Evolutionary conservation across 352 stramenopile species (phyloP).

Genomic region (Phytophthora nicotianae): DNA sequence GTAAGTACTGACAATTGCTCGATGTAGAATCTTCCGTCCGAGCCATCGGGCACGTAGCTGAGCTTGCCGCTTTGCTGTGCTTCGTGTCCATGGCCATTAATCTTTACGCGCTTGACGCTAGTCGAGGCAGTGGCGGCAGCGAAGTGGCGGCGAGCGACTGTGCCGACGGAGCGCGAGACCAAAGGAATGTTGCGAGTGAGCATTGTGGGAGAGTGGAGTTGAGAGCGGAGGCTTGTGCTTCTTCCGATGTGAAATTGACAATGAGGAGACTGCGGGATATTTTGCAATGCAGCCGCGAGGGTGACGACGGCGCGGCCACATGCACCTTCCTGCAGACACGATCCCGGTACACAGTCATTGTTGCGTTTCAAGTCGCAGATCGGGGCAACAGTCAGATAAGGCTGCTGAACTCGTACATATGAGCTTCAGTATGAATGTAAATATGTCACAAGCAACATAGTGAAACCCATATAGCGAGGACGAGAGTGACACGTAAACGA

Average conservation of each 20-base stretch:
- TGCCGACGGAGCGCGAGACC: constrained; percentile 28
- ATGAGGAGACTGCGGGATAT: constrained; percentile 10
- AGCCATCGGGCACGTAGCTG: constrained; percentile 62
- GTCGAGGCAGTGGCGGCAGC: constrained; percentile 37
- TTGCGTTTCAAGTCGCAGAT: constrained; percentile 32
- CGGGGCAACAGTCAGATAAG: constrained; percentile 15
- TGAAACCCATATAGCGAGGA: background rate
- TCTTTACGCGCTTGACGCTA: constrained; percentile 27
- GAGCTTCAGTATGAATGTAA: constrained; percentile 16
- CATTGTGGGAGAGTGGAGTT: constrained; percentile 24
- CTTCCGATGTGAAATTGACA: constrained; percentile 18
- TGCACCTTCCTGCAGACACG: constrained; percentile 21
- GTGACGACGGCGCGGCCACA: constrained; percentile 27
- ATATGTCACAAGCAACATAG: constrained; percentile 2
- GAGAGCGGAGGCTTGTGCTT: constrained; percentile 2
- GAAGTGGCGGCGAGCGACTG: constrained; percentile 48
- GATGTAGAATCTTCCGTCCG: constrained; percentile 72
- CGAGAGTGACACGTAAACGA: constrained; percentile 30
- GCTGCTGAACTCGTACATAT: constrained; percentile 32
- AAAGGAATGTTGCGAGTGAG: constrained; percentile 33
- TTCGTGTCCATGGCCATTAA: constrained; percentile 26
- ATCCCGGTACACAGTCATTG: constrained; percentile 13
- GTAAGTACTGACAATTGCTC: constrained; percentile 67
- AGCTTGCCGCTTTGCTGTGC: constrained; percentile 35
- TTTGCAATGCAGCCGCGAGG: constrained; percentile 14